Conservation (phyloP, 2,329 filamentous ascomycete species). For the Trichophaea hybrida region DNA sequence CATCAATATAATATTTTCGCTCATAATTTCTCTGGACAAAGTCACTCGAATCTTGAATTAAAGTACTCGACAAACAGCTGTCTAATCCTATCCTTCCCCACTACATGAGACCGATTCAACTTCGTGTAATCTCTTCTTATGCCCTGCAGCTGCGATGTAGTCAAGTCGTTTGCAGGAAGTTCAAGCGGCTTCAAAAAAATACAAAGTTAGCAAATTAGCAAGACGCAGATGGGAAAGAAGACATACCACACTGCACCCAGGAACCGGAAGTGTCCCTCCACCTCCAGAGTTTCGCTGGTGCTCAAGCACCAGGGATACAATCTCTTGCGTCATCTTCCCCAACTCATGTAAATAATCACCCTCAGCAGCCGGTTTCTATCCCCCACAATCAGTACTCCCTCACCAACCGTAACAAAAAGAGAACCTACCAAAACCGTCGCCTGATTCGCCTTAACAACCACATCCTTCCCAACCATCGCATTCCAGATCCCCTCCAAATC, state of each 20-base stretch:
- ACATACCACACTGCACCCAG: conserved; percentile 45
- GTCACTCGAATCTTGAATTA: conserved; percentile 36
- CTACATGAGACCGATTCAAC: conserved; percentile 55
- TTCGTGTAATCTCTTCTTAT: conserved; percentile 63
- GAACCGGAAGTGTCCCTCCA: conserved; percentile 47
- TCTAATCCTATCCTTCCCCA: conserved; percentile 42
- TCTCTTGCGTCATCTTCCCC: conserved; percentile 62
- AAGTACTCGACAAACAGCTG: conserved; percentile 53
- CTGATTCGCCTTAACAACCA: conserved; percentile 55
- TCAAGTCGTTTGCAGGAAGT: conserved; percentile 51
- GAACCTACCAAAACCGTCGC: conserved; percentile 49
- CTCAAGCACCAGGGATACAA: conserved; percentile 55
- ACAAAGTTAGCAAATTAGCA: not conserved
- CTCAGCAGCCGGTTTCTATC: conserved; percentile 43
- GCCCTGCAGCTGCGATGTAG: conserved; percentile 62
- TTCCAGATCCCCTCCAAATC: conserved; percentile 55
- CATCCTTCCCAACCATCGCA: conserved; percentile 46
- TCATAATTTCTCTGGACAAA: not conserved
- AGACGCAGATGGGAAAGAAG: conserved; percentile 30
- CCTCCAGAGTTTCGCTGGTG: conserved; percentile 23
- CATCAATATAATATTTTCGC: no score
- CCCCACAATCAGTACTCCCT: not conserved
- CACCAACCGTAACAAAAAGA: not conserved
- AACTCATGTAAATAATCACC: conserved; percentile 66
- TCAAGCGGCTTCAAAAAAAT: conserved; percentile 44